These are phyloP conservation scores for Pseudocercospora eumusae DNA, from an alignment of 2,329 filamentous ascomycete species.

Conservation along the genomic window DNA sequence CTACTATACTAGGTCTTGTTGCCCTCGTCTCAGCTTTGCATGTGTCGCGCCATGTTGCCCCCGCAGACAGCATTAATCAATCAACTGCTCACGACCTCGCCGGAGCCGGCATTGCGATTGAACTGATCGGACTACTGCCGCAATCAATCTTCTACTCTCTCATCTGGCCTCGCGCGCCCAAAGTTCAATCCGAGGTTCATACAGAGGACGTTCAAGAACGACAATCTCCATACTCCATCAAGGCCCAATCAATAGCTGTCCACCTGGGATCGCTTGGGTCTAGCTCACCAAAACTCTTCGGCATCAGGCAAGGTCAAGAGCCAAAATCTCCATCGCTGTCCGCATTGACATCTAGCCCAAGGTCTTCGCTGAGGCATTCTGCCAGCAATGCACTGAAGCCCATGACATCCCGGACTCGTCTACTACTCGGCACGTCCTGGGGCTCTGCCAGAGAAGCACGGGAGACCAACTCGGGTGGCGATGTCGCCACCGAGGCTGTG, in stretches of 20 bases:
- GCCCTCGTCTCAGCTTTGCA: constrained; percentile 16
- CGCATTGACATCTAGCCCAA: constrained; percentile 24
- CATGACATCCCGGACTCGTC: constrained; percentile 58
- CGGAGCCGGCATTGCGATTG: constrained; percentile 34
- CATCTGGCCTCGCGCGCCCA: constrained; percentile 23
- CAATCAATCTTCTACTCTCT: constrained; percentile 33
- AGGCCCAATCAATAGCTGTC: constrained; percentile 26
- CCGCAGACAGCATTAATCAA: background rate
- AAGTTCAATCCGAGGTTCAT: constrained; percentile 6
- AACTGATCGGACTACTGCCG: constrained; percentile 30
- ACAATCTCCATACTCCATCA: constrained; percentile 19
- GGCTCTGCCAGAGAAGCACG: constrained; percentile 46
- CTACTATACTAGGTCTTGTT: constrained; percentile 22
- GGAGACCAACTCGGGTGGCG: constrained; percentile 36
- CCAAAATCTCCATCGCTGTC: constrained; percentile 29
- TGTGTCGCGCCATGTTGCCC: background rate
- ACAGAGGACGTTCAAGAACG: constrained; percentile 5
- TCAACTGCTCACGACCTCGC: constrained; percentile 20
- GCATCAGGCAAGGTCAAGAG: background rate
- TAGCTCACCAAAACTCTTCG: constrained; percentile 27
- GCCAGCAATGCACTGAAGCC: constrained; percentile 49
- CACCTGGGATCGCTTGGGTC: constrained; percentile 32
- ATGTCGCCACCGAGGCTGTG: constrained; percentile 39
- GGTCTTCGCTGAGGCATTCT: constrained; percentile 33
- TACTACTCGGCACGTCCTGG: constrained; percentile 56